Conservation (phyloP, 495 filamentous ascomycete species). For the Chaetomidium leptoderma region DNA sequence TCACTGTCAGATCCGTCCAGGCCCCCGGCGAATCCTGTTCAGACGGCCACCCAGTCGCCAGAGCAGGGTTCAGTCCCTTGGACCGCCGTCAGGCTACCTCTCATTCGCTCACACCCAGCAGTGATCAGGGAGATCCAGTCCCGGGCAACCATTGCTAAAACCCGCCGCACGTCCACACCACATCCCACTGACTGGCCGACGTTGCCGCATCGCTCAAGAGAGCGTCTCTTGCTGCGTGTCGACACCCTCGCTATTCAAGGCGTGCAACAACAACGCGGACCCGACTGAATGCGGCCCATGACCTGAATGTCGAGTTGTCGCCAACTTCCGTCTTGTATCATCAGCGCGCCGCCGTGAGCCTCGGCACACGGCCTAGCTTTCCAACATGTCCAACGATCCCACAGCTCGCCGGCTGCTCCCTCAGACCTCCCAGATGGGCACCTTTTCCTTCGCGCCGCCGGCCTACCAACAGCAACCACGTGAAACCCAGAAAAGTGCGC, state of each 20-base stretch:
- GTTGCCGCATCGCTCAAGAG: slow-evolving; percentile 10
- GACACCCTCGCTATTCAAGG: background rate
- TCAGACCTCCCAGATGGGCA: slow-evolving; percentile 52
- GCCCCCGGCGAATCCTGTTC: slow-evolving; percentile 21
- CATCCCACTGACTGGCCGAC: slow-evolving; percentile 16
- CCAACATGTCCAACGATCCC: slow-evolving; percentile 52
- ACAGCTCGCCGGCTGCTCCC: slow-evolving; percentile 53
- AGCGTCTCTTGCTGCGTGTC: slow-evolving; percentile 7
- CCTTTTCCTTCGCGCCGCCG: slow-evolving; percentile 56
- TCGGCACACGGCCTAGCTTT: slow-evolving; percentile 21
- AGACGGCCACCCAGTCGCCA: slow-evolving; percentile 15
- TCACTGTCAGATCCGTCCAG: slow-evolving; percentile 8
- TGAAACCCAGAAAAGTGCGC: slow-evolving; percentile 65
- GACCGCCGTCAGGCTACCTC: slow-evolving; percentile 4
- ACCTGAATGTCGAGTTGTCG: slow-evolving; percentile 20
- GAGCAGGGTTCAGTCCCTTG: slow-evolving; percentile 24
- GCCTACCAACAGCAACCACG: slow-evolving; percentile 52
- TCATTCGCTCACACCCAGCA: slow-evolving; percentile 21
- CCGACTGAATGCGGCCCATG: slow-evolving; percentile 8
- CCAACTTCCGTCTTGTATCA: slow-evolving; percentile 7
- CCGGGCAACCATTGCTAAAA: slow-evolving; percentile 23
- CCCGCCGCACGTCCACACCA: slow-evolving; percentile 24
- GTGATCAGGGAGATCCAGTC: slow-evolving; percentile 6
- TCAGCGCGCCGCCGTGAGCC: slow-evolving; percentile 22
- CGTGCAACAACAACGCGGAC: background rate